Evolutionary conservation across 2,329 filamentous ascomycete genomes (phyloP), one percentile per base, ranked within the genome.

Genomic region (Talaromyces sp.): DNA sequence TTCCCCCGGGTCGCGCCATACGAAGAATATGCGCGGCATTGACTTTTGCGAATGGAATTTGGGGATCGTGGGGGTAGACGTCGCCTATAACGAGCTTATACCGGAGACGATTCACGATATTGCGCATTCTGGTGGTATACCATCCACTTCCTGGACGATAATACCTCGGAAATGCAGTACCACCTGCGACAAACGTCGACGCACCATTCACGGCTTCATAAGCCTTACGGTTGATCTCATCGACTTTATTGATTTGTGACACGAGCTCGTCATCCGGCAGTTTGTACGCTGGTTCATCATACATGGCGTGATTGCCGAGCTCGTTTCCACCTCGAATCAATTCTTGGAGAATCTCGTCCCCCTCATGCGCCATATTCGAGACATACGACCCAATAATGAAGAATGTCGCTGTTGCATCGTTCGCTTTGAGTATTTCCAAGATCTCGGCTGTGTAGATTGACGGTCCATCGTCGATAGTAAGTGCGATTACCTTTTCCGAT

Each of bases 21-120:
- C 90, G 92, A 70, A 96, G 76, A 3, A 96, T 86, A 79, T 96
- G 92, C 69, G 81, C 82, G 8, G 91, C 89, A 77, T 97, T 97
- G 61, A 93, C 70, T 68, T 81, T 79, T 69, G 86, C 84, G 72
- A 85, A 88, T 10, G 82, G 82, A 65, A 97, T 89, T 82, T 96
- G 92, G n/a, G 93, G 88, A 78, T 97, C 93, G 79, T 96, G 92
- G 5, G 93, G 93, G 77, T 96, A 97, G 47, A 97, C 88, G 75
- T 88, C 88, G 2, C 93, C 93, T 45, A 97, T 79, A n/a, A 93
- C 89, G 60, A 95, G 82, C 59, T 83, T 82, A 76, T 92, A 93
- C 3, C 88, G 88, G 67, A 92, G 74, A 60, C 78, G 81, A 39
- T 78, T 78, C 8, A 92, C 77, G 41, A 89, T 74, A 39, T 72